phyloP scores from a whole-genome alignment of 176 grass and related monocot species.

The Phoenix roebelenii region DNA sequence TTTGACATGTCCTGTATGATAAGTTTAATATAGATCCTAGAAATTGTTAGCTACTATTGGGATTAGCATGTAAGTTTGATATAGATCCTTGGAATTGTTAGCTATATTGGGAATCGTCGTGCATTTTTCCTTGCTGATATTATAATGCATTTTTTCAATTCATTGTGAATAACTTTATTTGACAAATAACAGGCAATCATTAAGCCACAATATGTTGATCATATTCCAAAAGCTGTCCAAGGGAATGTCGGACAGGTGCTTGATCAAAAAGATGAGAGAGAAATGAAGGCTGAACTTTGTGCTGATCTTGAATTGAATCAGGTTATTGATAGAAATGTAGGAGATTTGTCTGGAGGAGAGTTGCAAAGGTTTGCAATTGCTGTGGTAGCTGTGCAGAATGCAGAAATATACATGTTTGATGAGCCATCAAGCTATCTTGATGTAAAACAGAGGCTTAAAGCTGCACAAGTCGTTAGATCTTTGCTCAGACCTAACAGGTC shows the following conservation, averaged over 20 bases:
- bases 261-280: constrained; percentile 39
- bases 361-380: constrained; percentile 90
- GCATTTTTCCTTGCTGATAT: no score
- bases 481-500: no score
- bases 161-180: no score
- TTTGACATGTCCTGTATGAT: no score
- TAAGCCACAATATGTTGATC: constrained; percentile 62
- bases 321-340: constrained; percentile 50
- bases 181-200: constrained; percentile 38
- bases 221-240: constrained; percentile 61
- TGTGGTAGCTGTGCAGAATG: constrained; percentile 71
- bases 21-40: no score
- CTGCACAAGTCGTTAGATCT: constrained; percentile 8
- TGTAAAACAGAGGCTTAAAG: constrained; percentile 91
- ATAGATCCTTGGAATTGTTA: no score
- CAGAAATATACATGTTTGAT: constrained; percentile 80
- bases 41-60: no score
- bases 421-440: constrained; percentile 85
- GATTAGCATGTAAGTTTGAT: no score
- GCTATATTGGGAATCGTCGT: no score
- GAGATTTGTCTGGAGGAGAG: constrained; percentile 72
- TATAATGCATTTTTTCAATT: no score
- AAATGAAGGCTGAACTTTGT: constrained; percentile 39
- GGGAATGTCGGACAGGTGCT: constrained; percentile 61
- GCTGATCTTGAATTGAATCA: constrained; percentile 55